Conservation (phyloP, 352 stramenopile genomes). For the Phytophthora pseudosyringae region DNA sequence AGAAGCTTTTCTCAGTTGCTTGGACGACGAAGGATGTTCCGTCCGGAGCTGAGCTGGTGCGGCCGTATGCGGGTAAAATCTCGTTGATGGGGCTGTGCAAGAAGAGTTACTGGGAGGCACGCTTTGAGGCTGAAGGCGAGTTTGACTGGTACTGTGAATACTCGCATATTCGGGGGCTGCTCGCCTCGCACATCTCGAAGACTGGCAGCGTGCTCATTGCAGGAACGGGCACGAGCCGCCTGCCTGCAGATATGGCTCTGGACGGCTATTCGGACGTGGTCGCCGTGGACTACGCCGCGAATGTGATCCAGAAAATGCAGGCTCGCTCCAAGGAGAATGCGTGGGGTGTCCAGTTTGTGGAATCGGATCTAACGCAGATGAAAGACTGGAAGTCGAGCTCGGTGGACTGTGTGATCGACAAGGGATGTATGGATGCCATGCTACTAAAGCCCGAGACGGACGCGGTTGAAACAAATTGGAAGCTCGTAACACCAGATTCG, state of each 20-base stretch:
- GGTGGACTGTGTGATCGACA: constrained; percentile 61
- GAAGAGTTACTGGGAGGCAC: constrained; percentile 63
- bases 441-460: constrained; percentile 58
- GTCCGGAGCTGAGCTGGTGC: constrained; percentile 40
- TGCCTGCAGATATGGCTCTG: constrained; percentile 53
- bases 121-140: constrained; percentile 56
- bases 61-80: constrained; percentile 57
- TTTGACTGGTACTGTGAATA: constrained; percentile 73
- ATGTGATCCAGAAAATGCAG: constrained; percentile 63
- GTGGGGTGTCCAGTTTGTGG: constrained; percentile 47
- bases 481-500: constrained; percentile 46
- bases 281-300: constrained; percentile 62
- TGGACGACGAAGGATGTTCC: constrained; percentile 46
- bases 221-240: constrained; percentile 54
- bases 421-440: constrained; percentile 68
- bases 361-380: constrained; percentile 59
- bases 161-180: constrained; percentile 44
- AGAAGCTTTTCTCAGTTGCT: constrained; percentile 54
- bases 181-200: constrained; percentile 44
- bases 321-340: constrained; percentile 33
- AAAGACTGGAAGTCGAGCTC: constrained; percentile 39
- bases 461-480: constrained; percentile 50
- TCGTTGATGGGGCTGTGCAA: constrained; percentile 65
- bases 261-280: constrained; percentile 54
- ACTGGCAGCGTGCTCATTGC: constrained; percentile 41